Evolutionary conservation across 164 flowering plant genomes (phyloP).

Genomic region (Malania oleifera): DNA sequence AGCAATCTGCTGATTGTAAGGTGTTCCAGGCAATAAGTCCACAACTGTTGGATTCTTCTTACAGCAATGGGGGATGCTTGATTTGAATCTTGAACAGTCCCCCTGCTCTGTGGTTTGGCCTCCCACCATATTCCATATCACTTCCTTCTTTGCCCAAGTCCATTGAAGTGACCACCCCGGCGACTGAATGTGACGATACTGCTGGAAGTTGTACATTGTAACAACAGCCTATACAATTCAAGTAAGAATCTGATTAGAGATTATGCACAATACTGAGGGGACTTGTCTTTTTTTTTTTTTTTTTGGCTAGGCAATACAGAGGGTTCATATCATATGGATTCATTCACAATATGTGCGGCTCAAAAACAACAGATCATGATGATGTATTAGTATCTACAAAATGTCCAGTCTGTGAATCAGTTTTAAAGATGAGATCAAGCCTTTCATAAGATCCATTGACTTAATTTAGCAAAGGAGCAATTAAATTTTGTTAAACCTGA

Average conservation of each 20-base stretch:
- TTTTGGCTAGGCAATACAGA: too few relatives aligned
- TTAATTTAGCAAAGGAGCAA: too few relatives aligned
- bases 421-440: too few relatives aligned
- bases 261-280: too few relatives aligned
- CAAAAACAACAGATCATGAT: too few relatives aligned
- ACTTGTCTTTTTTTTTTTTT: too few relatives aligned
- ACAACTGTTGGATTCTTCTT: slow-evolving; percentile 61
- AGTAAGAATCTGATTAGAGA: not conserved
- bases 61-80: slow-evolving; percentile 71
- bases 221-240: slow-evolving; percentile 55
- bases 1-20: slow-evolving; percentile 76
- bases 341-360: too few relatives aligned
- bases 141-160: slow-evolving; percentile 87
- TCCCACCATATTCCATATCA: slow-evolving; percentile 75
- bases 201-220: slow-evolving; percentile 76
- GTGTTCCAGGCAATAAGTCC: slow-evolving; percentile 69
- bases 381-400: too few relatives aligned
- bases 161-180: slow-evolving; percentile 85
- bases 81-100: slow-evolving; percentile 74
- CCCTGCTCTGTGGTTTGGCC: slow-evolving; percentile 81
- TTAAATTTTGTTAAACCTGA: too few relatives aligned
- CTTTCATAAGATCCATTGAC: too few relatives aligned
- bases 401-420: too few relatives aligned
- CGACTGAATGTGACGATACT: slow-evolving; percentile 65
- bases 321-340: too few relatives aligned